Evolutionary conservation across 2,329 filamentous ascomycete species (phyloP).

Genomic region (Fusarium sp.): DNA sequence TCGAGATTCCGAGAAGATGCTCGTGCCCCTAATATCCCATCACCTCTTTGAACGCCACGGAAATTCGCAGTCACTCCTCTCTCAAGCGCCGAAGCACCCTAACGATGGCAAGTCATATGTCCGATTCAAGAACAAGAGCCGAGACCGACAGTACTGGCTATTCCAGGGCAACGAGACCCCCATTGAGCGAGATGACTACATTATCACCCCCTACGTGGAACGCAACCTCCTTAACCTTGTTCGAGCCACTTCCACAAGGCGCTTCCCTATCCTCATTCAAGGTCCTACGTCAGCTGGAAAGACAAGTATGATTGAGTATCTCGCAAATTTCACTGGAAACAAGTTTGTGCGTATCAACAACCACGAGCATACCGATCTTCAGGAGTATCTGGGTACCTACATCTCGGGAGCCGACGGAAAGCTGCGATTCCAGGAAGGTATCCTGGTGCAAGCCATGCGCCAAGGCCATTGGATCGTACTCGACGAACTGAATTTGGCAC

Average conservation of each 20-base stretch:
- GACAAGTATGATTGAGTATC: conserved; percentile 99
- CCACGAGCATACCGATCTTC: conserved; percentile 97
- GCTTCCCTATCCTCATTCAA: conserved; percentile 94
- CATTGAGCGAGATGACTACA: conserved; percentile 87
- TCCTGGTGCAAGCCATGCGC: conserved; percentile 91
- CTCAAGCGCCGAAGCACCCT: conserved; percentile 82
- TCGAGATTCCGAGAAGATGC: conserved; percentile 80
- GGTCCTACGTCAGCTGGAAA: conserved; percentile 98
- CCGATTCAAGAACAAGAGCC: conserved; percentile 75
- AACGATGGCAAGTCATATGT: conserved; percentile 83
- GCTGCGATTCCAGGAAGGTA: conserved; percentile 90
- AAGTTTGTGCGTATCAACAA: conserved; percentile 99
- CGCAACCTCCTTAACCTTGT: conserved; percentile 95
- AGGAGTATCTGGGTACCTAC: conserved; percentile 97
- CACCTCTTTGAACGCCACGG: conserved; percentile 78
- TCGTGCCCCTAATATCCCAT: conserved; percentile 83
- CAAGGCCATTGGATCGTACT: conserved; percentile 98
- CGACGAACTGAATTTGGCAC: conserved; percentile 95
- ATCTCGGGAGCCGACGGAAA: conserved; percentile 87
- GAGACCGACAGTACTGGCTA: conserved; percentile 87
- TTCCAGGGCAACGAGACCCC: conserved; percentile 75
- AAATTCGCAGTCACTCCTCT: conserved; percentile 78
- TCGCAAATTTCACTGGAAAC: conserved; percentile 96
- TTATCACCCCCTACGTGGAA: conserved; percentile 95
- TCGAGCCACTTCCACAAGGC: conserved; percentile 88